These are phyloP conservation scores for Fusarium transvaalense DNA, from an alignment of 2,329 filamentous ascomycete species.

Conservation along the genomic window DNA sequence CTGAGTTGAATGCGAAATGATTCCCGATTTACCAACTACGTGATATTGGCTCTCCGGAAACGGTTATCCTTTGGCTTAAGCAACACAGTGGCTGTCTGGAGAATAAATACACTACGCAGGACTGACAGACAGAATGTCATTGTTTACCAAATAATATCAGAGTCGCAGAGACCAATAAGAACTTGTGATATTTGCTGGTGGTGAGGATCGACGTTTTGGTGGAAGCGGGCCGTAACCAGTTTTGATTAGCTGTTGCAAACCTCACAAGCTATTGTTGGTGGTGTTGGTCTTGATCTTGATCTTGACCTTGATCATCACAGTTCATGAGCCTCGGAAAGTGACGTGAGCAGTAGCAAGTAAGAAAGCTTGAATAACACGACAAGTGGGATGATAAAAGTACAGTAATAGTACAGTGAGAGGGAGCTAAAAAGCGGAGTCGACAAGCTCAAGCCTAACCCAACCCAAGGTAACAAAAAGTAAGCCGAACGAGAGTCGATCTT, in stretches of 20 bases:
- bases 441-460: slow-evolving; percentile 2
- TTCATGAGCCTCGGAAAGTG: slow-evolving; percentile 28
- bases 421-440: slow-evolving; percentile 27
- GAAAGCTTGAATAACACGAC: slow-evolving; percentile 17
- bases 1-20: slow-evolving; percentile 5
- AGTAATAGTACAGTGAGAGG: no score
- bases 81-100: background rate
- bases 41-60: slow-evolving; percentile 4
- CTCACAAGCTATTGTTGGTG: background rate
- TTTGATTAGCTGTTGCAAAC: background rate
- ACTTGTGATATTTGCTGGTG: slow-evolving; percentile 9
- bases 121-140: background rate
- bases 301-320: slow-evolving; percentile 12
- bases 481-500: slow-evolving; percentile 26
- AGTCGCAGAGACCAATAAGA: slow-evolving; percentile 3
- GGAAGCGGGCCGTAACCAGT: slow-evolving; percentile 12
- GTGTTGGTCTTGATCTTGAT: slow-evolving; percentile 17
- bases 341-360: slow-evolving; percentile 27
- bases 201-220: slow-evolving; percentile 22
- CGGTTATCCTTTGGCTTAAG: background rate
- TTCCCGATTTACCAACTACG: background rate
- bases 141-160: background rate
- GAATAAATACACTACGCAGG: background rate
- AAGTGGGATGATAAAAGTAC: background rate
- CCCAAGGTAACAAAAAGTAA: background rate